Percentiles rank a stretch among this genome's conserved stretches.
Conservation (phyloP, 1,139 yeast species). For the Yamadazyma membranifaciens region DNA sequence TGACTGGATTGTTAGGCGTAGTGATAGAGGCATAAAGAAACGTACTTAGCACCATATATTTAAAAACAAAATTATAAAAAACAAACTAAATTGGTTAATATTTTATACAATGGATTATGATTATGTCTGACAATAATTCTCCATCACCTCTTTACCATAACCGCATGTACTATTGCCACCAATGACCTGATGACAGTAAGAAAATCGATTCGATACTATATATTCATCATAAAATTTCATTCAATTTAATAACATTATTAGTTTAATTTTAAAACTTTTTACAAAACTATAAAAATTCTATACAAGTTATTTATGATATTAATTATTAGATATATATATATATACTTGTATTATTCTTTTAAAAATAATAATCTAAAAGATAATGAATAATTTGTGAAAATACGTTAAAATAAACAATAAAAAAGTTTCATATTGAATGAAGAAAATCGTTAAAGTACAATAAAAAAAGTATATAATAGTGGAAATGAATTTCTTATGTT, state of each 20-base stretch:
- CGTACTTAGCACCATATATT: not conserved
- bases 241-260: not conserved
- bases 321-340: slow-evolving; percentile 1
- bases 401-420: slow-evolving; percentile 2
- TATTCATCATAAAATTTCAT: slow-evolving; percentile 6
- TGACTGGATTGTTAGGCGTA: too few species aligned
- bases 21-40: not conserved
- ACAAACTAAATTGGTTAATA: not conserved
- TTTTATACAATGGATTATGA: too few species aligned
- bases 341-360: slow-evolving; percentile 1
- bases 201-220: slow-evolving; percentile 3
- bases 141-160: too few species aligned
- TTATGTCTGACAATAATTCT: too few species aligned
- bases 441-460: slow-evolving; percentile 9
- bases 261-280: not conserved
- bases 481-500: slow-evolving; percentile 10
- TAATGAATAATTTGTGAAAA: slow-evolving; percentile 1
- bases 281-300: not conserved
- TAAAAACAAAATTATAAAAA: not conserved
- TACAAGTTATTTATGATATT: not conserved
- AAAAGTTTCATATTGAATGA: slow-evolving; percentile 3
- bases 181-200: not conserved
- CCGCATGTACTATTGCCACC: too few species aligned
- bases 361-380: too few species aligned
- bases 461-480: slow-evolving; percentile 6